Evolutionary conservation across 495 filamentous ascomycete species (phyloP), one percentile per base, ranked within the genome.

Genomic region (Hypoxylon fragiforme): DNA sequence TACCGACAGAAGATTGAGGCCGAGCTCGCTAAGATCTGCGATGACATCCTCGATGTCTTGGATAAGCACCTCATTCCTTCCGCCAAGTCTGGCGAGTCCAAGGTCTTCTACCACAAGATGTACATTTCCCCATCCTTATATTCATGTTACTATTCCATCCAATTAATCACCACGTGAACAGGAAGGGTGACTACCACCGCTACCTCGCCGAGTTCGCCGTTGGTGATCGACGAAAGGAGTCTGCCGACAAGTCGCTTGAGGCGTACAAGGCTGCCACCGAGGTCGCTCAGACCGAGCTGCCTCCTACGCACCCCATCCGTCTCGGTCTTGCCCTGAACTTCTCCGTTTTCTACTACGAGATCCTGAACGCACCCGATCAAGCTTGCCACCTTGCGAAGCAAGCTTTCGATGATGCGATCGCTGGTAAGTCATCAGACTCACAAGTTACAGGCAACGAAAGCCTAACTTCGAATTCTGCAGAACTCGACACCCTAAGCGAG

Each of bases 91-190:
- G 94, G 95, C 71, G 94, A 98, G 81, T 96, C 92, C 58, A 97
- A 97, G 85, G 94, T 98, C 59, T 98, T 98, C 80, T 98, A 98
- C 82, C 94, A 98, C 88, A 98, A 98, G 87, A 98, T 98, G 91
- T 95, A 71, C 53, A 86, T 77, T 16, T 38, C 36, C 20, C 49
- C 7, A 12, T n/a, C 7, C 13, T 24, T 22, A 1, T 11, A 20
- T 31, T 47, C 39, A 40, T 21, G 13, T 19, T 19, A 3, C 13
- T 13, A 28, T 44, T 37, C 7, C 18, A 12, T 28, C 14, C 2
- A 50, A 60, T 65, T 78, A 57, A 78, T 63, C 11, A 16, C 16
- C 40, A 13, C 15, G 9, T 28, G n/a, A 48, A 73, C 61, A 96
- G 91, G 94, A 98, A 97, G 88, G 94, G 94, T 74, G 94, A 98